phyloP scores from a whole-genome alignment of 257 asterid species.

The Euphrasia confusa region DNA sequence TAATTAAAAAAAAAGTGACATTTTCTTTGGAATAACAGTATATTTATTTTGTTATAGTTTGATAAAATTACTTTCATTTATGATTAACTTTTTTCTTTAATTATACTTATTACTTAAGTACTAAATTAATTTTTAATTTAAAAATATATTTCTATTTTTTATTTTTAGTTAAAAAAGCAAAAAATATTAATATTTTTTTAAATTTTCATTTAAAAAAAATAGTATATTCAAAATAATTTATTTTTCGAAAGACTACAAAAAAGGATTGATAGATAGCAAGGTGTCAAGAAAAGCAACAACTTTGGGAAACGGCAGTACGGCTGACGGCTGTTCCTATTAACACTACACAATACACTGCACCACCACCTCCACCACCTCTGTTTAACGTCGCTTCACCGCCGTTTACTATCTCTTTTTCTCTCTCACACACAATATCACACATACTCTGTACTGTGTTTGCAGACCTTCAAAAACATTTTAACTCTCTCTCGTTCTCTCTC shows the following conservation, averaged over 20 bases:
- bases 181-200: no score
- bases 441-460: slow-evolving; percentile 29
- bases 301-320: slow-evolving; percentile 58
- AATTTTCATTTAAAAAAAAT: no score
- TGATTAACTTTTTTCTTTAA: no score
- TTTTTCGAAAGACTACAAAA: neutral
- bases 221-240: no score
- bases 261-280: slow-evolving; percentile 12
- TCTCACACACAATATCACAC: neutral
- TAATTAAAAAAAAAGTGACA: no score
- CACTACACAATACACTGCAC: neutral
- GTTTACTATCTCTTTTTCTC: slow-evolving; percentile 34
- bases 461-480: slow-evolving; percentile 37
- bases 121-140: no score
- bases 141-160: no score
- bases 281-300: slow-evolving; percentile 26
- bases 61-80: no score
- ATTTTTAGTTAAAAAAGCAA: no score
- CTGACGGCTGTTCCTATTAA: slow-evolving; percentile 43
- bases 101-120: no score
- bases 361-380: slow-evolving; percentile 15
- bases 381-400: slow-evolving; percentile 91
- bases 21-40: no score
- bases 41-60: no score
- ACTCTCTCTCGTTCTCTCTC: slow-evolving; percentile 21